phyloP scores from a whole-genome alignment of 2,329 filamentous ascomycete genomes.

The Colletotrichum kahawae region DNA sequence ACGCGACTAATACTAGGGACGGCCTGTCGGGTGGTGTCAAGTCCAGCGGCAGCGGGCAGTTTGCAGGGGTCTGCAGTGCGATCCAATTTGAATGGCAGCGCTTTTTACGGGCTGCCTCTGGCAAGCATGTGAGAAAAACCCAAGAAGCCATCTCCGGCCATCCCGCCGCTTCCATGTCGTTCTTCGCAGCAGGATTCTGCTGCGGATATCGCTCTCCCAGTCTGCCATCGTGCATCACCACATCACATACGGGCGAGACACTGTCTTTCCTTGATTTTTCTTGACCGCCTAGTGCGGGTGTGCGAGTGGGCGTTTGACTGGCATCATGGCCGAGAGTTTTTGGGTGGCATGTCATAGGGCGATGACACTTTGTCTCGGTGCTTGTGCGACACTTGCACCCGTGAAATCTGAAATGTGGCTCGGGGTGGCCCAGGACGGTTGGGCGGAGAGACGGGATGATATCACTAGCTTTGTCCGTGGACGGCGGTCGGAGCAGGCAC shows the following conservation, averaged over 20 bases:
- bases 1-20: constrained; percentile 9
- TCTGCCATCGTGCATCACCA: neutral
- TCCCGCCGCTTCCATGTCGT: constrained; percentile 19
- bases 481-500: constrained; percentile 17
- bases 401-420: neutral
- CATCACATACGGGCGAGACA: neutral
- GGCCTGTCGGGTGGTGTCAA: constrained; percentile 9
- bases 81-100: neutral
- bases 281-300: constrained; percentile 6
- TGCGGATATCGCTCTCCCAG: neutral
- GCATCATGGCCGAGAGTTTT: constrained; percentile 8
- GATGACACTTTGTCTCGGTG: neutral
- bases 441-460: constrained; percentile 13
- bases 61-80: neutral
- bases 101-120: neutral
- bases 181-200: neutral
- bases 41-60: neutral
- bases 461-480: constrained; percentile 18
- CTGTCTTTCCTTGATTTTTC: neutral
- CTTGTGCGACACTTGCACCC: neutral
- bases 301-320: neutral
- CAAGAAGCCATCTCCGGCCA: constrained; percentile 13
- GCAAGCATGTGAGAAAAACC: constrained; percentile 14
- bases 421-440: constrained; percentile 1
- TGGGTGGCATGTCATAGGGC: constrained; percentile 7